Evolutionary conservation across 768 basidiomycete genomes (phyloP).

Genomic region (Mycena venus): DNA sequence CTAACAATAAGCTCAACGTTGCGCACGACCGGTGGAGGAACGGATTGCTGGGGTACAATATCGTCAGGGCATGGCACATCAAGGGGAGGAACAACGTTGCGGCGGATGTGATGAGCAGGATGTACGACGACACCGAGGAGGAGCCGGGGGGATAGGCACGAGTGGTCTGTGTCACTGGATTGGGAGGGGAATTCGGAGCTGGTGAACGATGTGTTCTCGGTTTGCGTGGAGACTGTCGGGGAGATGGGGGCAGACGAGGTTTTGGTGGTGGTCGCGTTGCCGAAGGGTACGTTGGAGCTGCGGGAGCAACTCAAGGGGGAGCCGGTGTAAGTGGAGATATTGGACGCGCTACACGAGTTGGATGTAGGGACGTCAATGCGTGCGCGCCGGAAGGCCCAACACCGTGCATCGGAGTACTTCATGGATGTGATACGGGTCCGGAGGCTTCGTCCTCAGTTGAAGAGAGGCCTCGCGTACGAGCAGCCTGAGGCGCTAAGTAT

Average conservation of each 20-base stretch:
- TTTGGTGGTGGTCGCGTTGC: neutral
- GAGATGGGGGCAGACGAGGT: neutral
- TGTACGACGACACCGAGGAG: no score
- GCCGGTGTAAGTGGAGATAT: neutral
- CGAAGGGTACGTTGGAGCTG: neutral
- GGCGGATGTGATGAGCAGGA: conserved; percentile 38
- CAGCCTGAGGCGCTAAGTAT: no score
- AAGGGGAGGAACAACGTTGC: conserved; percentile 35
- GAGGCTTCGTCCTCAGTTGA: no score
- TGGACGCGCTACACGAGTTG: neutral
- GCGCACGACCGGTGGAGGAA: conserved; percentile 43
- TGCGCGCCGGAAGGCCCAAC: conserved; percentile 7
- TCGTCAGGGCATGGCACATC: no score
- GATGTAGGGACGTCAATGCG: conserved; percentile 24
- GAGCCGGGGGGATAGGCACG: neutral
- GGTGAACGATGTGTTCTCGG: conserved; percentile 19
- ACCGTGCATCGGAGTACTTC: neutral
- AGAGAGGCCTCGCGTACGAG: no score
- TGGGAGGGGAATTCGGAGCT: conserved; percentile 35
- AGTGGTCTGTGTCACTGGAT: conserved; percentile 39
- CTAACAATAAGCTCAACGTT: conserved; percentile 31
- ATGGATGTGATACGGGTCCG: no score
- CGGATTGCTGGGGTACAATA: conserved; percentile 34
- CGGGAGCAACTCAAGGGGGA: conserved; percentile 15
- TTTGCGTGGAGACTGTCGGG: neutral